These are phyloP conservation scores for Penicillium desertorum DNA, from an alignment of 495 filamentous ascomycete genomes.

Conservation along the genomic window DNA sequence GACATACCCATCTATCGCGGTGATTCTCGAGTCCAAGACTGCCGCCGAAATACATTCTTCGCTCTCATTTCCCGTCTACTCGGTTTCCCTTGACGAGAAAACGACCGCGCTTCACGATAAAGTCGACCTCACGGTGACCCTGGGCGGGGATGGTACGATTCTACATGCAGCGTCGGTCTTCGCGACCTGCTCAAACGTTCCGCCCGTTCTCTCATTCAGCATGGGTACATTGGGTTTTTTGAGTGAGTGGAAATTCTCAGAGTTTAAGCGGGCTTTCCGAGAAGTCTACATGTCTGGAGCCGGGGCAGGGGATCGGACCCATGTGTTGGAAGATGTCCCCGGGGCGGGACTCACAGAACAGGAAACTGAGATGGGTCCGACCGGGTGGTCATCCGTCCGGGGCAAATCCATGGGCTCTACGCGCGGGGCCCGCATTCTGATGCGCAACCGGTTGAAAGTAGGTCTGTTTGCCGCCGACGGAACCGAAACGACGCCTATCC, in stretches of 20 bases:
- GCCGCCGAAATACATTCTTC: conserved; percentile 71
- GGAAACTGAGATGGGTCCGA: conserved; percentile 36
- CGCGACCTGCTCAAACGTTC: conserved; percentile 74
- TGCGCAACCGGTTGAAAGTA: conserved; percentile 82
- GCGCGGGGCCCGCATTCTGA: conserved; percentile 73
- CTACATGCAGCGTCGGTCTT: conserved; percentile 89
- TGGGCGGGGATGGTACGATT: conserved; percentile 96
- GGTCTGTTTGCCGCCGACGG: conserved; percentile 69
- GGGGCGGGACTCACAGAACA: conserved; percentile 19
- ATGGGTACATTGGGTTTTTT: conserved; percentile 96
- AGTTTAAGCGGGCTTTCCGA: conserved; percentile 85
- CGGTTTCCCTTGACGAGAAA: conserved; percentile 36
- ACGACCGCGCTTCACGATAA: conserved; percentile 56
- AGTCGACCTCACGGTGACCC: conserved; percentile 80
- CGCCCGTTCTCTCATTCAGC: conserved; percentile 91
- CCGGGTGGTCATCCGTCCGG: conserved; percentile 68
- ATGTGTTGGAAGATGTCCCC: conserved; percentile 33
- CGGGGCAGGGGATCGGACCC: conserved; percentile 49
- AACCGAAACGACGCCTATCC: conserved; percentile 39
- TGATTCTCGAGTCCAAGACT: conserved; percentile 78
- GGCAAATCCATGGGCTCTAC: conserved; percentile 79
- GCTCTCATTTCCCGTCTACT: conserved; percentile 77
- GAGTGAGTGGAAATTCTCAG: conserved; percentile 92
- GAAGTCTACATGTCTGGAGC: conserved; percentile 93
- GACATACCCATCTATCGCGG: conserved; percentile 75